phyloP scores from a whole-genome alignment of 208 protist species.

The Leishmania braziliensis region DNA sequence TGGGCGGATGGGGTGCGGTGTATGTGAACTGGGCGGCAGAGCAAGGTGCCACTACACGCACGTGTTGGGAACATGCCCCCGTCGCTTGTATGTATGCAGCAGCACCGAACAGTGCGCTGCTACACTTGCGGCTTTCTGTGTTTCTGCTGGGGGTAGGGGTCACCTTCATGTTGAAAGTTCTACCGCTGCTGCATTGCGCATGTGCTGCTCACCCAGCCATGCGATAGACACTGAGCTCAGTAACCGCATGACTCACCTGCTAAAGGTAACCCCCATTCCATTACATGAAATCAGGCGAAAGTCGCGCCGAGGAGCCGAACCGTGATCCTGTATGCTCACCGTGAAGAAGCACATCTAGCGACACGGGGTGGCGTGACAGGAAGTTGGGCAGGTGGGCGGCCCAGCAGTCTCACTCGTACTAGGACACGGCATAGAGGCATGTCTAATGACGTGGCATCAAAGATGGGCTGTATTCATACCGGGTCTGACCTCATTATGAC shows the following conservation, averaged over 20 bases:
- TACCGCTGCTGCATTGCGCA: neutral
- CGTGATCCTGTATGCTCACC: neutral
- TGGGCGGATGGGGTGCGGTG: too few species aligned
- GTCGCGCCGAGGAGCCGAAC: neutral
- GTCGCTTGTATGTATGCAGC: neutral
- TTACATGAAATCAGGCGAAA: neutral
- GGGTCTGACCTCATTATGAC: neutral
- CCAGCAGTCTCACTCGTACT: neutral
- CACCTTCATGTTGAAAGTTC: neutral
- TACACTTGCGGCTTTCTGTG: too few species aligned
- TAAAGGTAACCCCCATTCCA: neutral
- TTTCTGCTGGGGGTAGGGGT: neutral
- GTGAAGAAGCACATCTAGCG: neutral
- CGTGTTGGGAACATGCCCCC: neutral
- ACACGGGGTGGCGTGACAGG: neutral
- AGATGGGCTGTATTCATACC: neutral
- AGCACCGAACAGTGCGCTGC: neutral
- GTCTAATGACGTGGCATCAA: neutral
- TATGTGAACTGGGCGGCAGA: too few species aligned
- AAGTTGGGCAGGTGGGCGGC: neutral
- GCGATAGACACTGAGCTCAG: neutral
- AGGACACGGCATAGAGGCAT: neutral
- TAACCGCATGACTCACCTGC: neutral
- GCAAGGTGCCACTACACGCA: neutral
- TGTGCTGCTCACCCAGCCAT: neutral